Conservation (phyloP, 208 protist genomes). For the Crithidia fasciculata region DNA sequence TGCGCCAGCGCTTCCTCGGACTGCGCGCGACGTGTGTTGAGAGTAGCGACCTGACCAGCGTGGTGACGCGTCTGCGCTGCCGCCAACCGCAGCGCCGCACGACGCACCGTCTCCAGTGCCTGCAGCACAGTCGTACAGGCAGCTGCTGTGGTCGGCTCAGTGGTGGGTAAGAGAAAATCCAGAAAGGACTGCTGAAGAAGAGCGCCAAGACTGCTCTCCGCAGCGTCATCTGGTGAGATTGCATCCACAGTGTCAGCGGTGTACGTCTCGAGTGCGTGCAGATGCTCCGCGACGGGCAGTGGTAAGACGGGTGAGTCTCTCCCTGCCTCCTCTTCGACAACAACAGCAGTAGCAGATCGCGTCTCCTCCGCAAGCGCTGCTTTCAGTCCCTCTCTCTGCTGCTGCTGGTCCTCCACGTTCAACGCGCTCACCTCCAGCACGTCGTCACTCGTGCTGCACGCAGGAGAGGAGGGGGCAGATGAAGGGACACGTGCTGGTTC, state of each 20-base stretch:
- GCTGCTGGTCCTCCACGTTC: conserved; percentile 2
- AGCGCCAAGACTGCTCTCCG: neutral
- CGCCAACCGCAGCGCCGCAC: conserved; percentile 12
- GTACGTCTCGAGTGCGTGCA: conserved; percentile 7
- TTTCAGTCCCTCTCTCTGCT: neutral
- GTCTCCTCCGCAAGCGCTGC: neutral
- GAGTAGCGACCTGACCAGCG: conserved; percentile 5
- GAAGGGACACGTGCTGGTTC: neutral
- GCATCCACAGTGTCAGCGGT: neutral
- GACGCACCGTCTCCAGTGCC: conserved; percentile 33
- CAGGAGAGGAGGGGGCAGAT: neutral
- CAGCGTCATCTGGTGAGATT: neutral
- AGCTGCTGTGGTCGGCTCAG: too few species aligned
- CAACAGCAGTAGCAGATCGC: neutral
- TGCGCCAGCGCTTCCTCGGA: conserved; percentile 24
- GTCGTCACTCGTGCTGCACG: neutral
- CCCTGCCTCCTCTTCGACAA: neutral
- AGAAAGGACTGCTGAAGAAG: conserved; percentile 5
- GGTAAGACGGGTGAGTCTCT: too few species aligned
- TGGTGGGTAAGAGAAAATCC: neutral
- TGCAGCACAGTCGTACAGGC: neutral
- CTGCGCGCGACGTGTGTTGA: conserved; percentile 14
- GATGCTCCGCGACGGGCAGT: neutral
- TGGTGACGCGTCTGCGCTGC: conserved; percentile 2
- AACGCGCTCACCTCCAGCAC: conserved; percentile 13